Base-by-base conservation (phyloP, 129 eudicot genomes). In the Deinandra increscens region DNA sequence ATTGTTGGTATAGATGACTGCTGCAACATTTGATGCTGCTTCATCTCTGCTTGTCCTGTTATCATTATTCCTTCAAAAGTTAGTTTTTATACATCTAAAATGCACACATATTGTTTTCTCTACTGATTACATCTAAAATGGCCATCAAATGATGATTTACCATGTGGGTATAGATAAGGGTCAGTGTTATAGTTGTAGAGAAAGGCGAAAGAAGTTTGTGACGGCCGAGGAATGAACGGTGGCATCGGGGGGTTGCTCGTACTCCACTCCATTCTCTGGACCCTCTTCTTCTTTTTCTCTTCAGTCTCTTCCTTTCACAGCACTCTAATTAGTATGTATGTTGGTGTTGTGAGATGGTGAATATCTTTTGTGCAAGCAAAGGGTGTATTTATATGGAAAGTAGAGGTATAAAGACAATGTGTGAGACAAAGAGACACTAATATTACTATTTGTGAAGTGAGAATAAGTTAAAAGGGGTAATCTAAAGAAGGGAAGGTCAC, bases 191-290 rank as follows among this genome's bases (percentile, higher is more conserved):
- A 75, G 75, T 75, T 80, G 70, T 86, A 84, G 66, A 89, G 85
- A 66, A 85, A 84, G 83, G 82, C 79, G 41, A 89, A 82, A 55
- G 96, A 86, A 68, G 43, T 70, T 19, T 81, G 80, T 6, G 81
- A 72, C 1, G 87, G 83, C 36, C 87, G 70, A 53, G 84, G 76
- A 68, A 72, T 53, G 45, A 75, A 77, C 14, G 91, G 83, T n/a
- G n/a, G n/a, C 38, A 81, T 48, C 2, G 61, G 65, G 70, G 78
- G 81, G 68, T 60, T 38, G 29, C 81, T 83, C 1, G 31, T 26
- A 80, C 79, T 86, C 90, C 90, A 89, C 41, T 89, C 96, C 96
- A 89, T 89, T 68, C 11, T 39, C 1, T 13, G 18, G 12, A 54
- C 19, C 34, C 66, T 54, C 45, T 53, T 51, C 26, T 66, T n/a